Conservation (phyloP, 2,329 filamentous ascomycete genomes). For the Fusarium sp. region DNA sequence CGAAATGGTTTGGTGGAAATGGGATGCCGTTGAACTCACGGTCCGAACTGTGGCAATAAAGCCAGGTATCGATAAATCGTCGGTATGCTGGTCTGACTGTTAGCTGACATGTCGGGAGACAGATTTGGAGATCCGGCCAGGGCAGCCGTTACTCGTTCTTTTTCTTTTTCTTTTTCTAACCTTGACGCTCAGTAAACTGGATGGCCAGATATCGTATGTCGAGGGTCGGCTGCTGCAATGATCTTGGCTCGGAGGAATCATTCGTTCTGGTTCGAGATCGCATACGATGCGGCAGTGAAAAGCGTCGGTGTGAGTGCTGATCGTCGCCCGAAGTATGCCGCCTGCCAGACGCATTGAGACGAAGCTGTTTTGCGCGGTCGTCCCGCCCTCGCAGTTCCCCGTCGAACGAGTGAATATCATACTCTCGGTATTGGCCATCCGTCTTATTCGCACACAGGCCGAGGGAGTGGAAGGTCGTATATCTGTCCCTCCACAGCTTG, state of each 20-base stretch:
- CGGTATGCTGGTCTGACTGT: slow-evolving; percentile 48
- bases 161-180: slow-evolving; percentile 43
- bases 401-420: slow-evolving; percentile 58
- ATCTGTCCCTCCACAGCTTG: slow-evolving; percentile 61
- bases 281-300: slow-evolving; percentile 56
- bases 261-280: slow-evolving; percentile 51
- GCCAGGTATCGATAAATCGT: slow-evolving; percentile 58
- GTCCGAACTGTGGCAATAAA: slow-evolving; percentile 56
- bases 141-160: slow-evolving; percentile 4
- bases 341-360: slow-evolving; percentile 53
- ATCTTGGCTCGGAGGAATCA: slow-evolving; percentile 38
- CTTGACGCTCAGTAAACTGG: slow-evolving; percentile 59
- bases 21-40: slow-evolving; percentile 57
- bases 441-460: slow-evolving; percentile 59
- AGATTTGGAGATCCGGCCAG: slow-evolving; percentile 8
- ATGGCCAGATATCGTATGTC: slow-evolving; percentile 61
- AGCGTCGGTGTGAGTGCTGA: slow-evolving; percentile 49
- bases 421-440: slow-evolving; percentile 59
- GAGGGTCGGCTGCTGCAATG: slow-evolving; percentile 39
- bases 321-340: slow-evolving; percentile 54
- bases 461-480: slow-evolving; percentile 58
- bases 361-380: slow-evolving; percentile 56
- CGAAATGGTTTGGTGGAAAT: slow-evolving; percentile 57
- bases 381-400: slow-evolving; percentile 57
- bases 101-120: slow-evolving; percentile 32